phyloP scores from a whole-genome alignment of 1,284 basidiomycete genomes.

The Uromyces viciae-fabae region DNA sequence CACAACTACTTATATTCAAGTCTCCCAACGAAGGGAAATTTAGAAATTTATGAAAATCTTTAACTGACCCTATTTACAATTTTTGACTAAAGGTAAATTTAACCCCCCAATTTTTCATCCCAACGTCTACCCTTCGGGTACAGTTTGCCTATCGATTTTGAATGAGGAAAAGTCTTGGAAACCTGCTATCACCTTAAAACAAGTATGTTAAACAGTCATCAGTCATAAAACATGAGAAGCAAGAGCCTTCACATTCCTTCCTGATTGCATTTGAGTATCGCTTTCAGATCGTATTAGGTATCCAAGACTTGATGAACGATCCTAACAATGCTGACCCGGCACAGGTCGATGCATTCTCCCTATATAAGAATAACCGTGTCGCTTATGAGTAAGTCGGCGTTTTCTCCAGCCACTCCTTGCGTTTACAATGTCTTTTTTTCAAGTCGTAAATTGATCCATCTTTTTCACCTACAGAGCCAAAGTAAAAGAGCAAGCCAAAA shows the following conservation, averaged over 20 bases:
- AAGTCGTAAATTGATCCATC: background rate
- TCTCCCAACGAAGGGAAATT: slow-evolving; percentile 30
- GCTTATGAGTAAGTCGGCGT: slow-evolving; percentile 29
- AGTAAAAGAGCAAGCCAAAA: slow-evolving; percentile 19
- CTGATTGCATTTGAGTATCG: background rate
- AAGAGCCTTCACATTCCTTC: background rate
- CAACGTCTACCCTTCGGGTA: slow-evolving; percentile 97
- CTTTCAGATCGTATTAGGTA: slow-evolving; percentile 80
- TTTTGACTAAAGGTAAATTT: slow-evolving; percentile 76
- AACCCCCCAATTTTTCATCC: slow-evolving; percentile 93
- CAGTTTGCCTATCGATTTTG: slow-evolving; percentile 93
- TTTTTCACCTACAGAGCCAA: background rate
- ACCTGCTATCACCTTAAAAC: slow-evolving; percentile 97
- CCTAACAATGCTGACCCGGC: slow-evolving; percentile 93
- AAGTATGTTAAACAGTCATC: slow-evolving; percentile 63
- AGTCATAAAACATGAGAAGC: background rate
- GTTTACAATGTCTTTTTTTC: background rate
- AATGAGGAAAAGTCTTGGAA: slow-evolving; percentile 99
- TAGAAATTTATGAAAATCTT: background rate
- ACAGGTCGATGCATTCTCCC: slow-evolving; percentile 92
- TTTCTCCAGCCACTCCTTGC: background rate
- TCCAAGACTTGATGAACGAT: slow-evolving; percentile 88
- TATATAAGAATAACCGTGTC: slow-evolving; percentile 66
- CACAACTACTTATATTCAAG: background rate
- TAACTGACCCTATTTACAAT: background rate